A percentile compares a stretch with the other conserved stretches of the same genome.
These are phyloP conservation scores for Pistacia integerrima DNA, from an alignment of 345 rosid species.

Conservation along the genomic window DNA sequence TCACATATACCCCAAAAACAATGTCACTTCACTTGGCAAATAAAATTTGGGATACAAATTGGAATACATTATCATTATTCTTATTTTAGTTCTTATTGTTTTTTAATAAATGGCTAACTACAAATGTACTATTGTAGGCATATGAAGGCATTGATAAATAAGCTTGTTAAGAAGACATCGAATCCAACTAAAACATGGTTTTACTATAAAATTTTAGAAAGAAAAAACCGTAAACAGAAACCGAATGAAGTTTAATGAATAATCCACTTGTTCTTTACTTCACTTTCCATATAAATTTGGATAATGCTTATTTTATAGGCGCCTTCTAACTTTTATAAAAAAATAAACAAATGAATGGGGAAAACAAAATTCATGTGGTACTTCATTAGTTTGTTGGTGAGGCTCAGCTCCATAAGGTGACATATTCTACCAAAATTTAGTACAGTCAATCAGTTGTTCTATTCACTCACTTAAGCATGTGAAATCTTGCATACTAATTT, in stretches of 20 bases:
- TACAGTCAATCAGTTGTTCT: not conserved
- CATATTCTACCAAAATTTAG: not conserved
- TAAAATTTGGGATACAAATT: too few relatives aligned
- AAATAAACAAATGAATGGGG: too few relatives aligned
- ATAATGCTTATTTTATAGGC: not conserved
- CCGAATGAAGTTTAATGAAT: not conserved
- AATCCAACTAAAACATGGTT: not conserved
- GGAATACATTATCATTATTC: not conserved
- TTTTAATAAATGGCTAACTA: not conserved
- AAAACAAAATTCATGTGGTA: not conserved
- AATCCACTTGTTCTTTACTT: not conserved
- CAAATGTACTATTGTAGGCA: not conserved
- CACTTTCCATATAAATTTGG: not conserved
- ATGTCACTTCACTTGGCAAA: too few relatives aligned
- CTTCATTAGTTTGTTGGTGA: not conserved
- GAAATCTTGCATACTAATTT: constrained; percentile 9
- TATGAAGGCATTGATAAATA: constrained; percentile 2
- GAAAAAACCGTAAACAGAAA: not conserved
- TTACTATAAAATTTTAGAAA: too few relatives aligned
- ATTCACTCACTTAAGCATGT: constrained; percentile 4
- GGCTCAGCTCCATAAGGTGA: not conserved
- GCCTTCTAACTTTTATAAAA: not conserved
- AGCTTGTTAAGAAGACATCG: not conserved
- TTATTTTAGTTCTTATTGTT: not conserved
- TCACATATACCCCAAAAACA: too few relatives aligned